These are phyloP conservation scores for Plantago ovata DNA, from an alignment of 257 asterid genomes.

Conservation along the genomic window DNA sequence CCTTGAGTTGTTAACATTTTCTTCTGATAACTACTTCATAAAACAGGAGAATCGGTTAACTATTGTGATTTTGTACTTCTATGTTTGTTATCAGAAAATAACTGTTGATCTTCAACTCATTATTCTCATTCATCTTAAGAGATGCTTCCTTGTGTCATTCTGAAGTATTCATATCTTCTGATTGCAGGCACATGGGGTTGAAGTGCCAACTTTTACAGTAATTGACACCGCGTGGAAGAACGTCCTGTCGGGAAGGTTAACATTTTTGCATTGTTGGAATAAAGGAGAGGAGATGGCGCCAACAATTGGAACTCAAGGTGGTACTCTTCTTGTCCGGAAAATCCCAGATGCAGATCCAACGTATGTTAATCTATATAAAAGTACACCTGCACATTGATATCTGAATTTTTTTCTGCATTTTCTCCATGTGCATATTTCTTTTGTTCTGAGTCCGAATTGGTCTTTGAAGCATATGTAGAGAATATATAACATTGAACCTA, in stretches of 20 bases:
- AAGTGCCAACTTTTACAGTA: constrained; percentile 36
- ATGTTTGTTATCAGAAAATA: not conserved
- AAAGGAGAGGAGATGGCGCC: constrained; percentile 90
- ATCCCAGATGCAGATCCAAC: constrained; percentile 54
- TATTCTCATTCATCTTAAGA: not conserved
- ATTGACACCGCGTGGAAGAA: constrained; percentile 49
- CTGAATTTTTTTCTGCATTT: constrained; percentile 14
- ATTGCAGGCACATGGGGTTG: constrained; percentile 53
- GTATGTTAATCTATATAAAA: constrained; percentile 36
- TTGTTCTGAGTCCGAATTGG: not conserved
- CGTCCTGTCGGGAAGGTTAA: constrained; percentile 63
- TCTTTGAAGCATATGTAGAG: no score
- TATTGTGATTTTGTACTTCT: not conserved
- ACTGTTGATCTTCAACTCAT: not conserved
- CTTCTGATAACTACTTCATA: no score
- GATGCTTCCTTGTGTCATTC: constrained; percentile 12
- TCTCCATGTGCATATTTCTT: constrained; percentile 10
- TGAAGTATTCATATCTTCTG: not conserved
- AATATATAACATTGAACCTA: no score
- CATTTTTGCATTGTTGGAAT: constrained; percentile 56
- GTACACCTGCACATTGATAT: not conserved
- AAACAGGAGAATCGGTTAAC: not conserved
- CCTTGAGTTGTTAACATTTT: not conserved
- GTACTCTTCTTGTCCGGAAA: constrained; percentile 88
- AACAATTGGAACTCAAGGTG: constrained; percentile 50